Conservation (phyloP, 495 filamentous ascomycete species). For the Podospora bellae-mahoneyi region DNA sequence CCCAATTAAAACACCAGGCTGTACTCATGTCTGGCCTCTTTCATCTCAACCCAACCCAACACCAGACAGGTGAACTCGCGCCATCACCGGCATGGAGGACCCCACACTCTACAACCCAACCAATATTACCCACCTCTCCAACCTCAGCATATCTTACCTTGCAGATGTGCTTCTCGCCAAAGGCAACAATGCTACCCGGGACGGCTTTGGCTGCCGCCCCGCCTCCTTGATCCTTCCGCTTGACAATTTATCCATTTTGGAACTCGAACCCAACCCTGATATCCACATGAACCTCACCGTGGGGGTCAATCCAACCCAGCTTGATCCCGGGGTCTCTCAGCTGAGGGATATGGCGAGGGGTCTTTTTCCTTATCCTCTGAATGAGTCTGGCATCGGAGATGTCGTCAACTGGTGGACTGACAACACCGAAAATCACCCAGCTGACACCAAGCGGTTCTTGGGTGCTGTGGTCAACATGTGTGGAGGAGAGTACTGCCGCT, state of each 20-base stretch:
- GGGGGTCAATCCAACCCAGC: slow-evolving; percentile 7
- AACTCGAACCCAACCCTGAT: slow-evolving; percentile 1
- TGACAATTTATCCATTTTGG: slow-evolving; percentile 8
- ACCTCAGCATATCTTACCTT: slow-evolving; percentile 17
- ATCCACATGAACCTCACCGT: slow-evolving; percentile 6
- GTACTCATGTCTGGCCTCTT: background rate
- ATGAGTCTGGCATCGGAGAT: slow-evolving; percentile 21
- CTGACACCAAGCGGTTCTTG: slow-evolving; percentile 14
- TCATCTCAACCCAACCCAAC: background rate
- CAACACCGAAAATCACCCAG: slow-evolving; percentile 10
- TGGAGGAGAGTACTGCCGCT: slow-evolving; percentile 17
- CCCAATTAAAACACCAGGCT: background rate
- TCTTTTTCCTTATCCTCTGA: slow-evolving; percentile 22
- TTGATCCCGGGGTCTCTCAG: slow-evolving; percentile 18
- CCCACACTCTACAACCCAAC: slow-evolving; percentile 9
- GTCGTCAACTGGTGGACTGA: slow-evolving; percentile 22
- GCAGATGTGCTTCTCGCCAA: slow-evolving; percentile 20
- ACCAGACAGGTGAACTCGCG: background rate
- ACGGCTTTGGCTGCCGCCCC: slow-evolving; percentile 20
- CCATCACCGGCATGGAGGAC: background rate
- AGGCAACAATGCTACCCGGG: slow-evolving; percentile 29
- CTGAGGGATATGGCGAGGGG: slow-evolving; percentile 15
- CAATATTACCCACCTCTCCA: slow-evolving; percentile 13
- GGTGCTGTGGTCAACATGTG: slow-evolving; percentile 16
- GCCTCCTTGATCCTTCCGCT: slow-evolving; percentile 20